Base-by-base conservation (phyloP, 345 rosid species). In the Ricinus communis region DNA sequence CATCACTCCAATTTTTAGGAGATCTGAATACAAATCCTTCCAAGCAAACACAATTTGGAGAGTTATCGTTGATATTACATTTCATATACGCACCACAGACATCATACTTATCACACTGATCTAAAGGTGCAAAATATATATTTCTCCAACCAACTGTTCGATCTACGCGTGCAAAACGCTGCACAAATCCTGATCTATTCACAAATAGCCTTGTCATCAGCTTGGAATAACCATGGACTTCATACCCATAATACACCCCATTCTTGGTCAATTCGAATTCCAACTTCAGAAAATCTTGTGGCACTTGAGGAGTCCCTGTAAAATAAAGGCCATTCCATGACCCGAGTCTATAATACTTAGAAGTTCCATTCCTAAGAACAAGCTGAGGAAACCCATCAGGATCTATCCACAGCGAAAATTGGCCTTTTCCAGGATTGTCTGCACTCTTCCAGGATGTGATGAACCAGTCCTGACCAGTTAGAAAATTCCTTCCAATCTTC, bases 271-370 rank as follows among this genome's bases (percentile, higher is more conserved):
- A 62, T 5, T 51, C 38, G 53, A 76, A 71, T n/a, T 3, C 53
- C 22, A 3, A 52, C 4, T 25, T 51, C 5, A 62, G 52, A 45
- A 6, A 5, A 4, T 1, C 1, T 19, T 53, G n/a, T 1, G 30
- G 55, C 19, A 64, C 38, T 0, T 21, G 13, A n/a, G 73, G 70
- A 46, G 62, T 55, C 19, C 82, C 82, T 0, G 68, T 55, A 19
- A 71, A 79, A 8, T 40, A 19, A 14, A 66, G 8, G 10, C 82
- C 82, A 47, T 79, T 75, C 82, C 82, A 75, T 8, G 77, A 63
- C 0, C 82, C 79, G 5, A 40, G 49, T 45, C 82, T 55, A 45
- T 41, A 71, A 1, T 25, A 31, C 43, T 55, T 62, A 2, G 1
- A 19, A 14, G 58, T 8, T 19, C 66, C 66, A 1, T 74, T 71